These are phyloP conservation scores for Jaapia argillacea DNA, from an alignment of 768 basidiomycete species.

Conservation along the genomic window DNA sequence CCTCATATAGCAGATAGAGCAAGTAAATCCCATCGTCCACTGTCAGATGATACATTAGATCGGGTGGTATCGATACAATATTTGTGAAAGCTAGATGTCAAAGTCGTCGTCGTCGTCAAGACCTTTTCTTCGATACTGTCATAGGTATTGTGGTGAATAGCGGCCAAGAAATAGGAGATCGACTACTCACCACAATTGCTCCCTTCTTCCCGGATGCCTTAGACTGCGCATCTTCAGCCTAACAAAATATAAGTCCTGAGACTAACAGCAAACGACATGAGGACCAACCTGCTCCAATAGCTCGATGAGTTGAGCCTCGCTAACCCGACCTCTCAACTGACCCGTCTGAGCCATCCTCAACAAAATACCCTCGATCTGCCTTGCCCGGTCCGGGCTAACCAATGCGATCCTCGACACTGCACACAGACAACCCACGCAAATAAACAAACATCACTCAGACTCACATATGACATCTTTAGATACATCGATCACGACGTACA, in stretches of 20 bases:
- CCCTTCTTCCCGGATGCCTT: conserved; percentile 26
- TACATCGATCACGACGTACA: conserved; percentile 29
- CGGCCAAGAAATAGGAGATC: neutral
- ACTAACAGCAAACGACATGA: too few relatives aligned
- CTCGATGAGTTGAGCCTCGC: conserved; percentile 75
- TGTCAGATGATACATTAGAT: too few relatives aligned
- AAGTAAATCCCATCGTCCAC: too few relatives aligned
- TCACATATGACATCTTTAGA: conserved; percentile 1
- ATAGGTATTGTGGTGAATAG: conserved; percentile 1
- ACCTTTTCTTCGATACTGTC: conserved; percentile 35
- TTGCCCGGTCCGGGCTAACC: conserved; percentile 74
- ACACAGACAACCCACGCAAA: neutral
- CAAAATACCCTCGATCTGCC: conserved; percentile 71
- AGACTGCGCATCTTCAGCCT: conserved; percentile 35
- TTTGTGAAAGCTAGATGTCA: conserved; percentile 9
- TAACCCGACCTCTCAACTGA: conserved; percentile 67
- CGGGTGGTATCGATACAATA: neutral
- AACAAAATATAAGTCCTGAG: conserved; percentile 3
- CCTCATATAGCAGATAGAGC: too few relatives aligned
- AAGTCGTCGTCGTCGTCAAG: conserved; percentile 64
- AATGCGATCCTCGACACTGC: conserved; percentile 52
- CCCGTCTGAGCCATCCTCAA: conserved; percentile 78
- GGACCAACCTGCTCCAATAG: conserved; percentile 73
- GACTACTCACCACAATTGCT: conserved; percentile 26
- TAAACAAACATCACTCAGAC: neutral